Conservation (phyloP, 2,329 filamentous ascomycete genomes). For the Fusarium gaditjirri region DNA sequence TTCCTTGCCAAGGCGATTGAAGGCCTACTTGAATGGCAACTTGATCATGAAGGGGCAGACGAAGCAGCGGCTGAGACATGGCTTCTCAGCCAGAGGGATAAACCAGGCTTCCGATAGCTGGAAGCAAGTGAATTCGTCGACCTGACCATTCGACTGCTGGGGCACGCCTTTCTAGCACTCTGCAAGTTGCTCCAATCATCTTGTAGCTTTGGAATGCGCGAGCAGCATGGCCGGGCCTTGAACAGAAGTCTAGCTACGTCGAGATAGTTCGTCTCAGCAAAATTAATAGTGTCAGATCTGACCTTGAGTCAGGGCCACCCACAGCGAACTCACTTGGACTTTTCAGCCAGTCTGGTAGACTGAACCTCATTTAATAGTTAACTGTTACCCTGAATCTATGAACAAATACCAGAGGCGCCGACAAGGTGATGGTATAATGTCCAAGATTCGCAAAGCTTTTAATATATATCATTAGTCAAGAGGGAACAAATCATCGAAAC, state of each 20-base stretch:
- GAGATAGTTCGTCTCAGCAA: neutral
- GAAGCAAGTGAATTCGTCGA: neutral
- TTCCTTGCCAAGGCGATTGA: neutral
- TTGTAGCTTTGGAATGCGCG: neutral
- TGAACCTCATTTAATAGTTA: neutral
- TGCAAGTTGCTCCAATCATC: neutral
- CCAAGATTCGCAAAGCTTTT: too few species aligned
- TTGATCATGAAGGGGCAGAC: neutral
- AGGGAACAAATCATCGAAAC: neutral
- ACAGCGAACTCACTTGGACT: neutral
- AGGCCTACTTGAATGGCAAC: neutral
- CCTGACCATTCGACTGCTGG: neutral
- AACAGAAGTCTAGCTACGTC: neutral
- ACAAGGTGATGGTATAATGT: too few species aligned
- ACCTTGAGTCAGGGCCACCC: neutral
- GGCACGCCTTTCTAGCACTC: too few species aligned
- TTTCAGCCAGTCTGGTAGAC: neutral
- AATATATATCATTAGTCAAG: neutral
- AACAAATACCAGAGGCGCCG: too few species aligned
- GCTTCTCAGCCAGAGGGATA: neutral
- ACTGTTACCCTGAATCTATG: neutral
- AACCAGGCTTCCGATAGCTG: neutral
- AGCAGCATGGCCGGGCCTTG: neutral
- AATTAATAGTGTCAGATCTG: neutral
- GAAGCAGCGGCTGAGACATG: neutral